Conservation (phyloP, 2,329 filamentous ascomycete genomes). For the Trichoderma simmonsii region DNA sequence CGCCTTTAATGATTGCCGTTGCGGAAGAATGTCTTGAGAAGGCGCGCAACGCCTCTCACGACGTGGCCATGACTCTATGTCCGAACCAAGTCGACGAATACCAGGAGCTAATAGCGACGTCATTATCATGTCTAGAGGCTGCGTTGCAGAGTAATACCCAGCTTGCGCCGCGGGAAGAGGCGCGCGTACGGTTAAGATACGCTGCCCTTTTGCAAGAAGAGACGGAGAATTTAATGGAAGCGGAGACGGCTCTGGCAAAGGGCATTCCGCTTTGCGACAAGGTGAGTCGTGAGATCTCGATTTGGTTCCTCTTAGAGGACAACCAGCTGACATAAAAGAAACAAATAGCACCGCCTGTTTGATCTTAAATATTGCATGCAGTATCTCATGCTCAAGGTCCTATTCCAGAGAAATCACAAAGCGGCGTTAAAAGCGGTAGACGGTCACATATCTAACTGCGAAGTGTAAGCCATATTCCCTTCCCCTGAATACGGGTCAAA, state of each 20-base stretch:
- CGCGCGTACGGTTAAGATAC: slow-evolving; percentile 66
- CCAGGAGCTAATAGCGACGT: slow-evolving; percentile 68
- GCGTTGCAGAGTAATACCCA: slow-evolving; percentile 57
- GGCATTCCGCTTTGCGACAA: slow-evolving; percentile 68
- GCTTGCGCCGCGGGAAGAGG: slow-evolving; percentile 64
- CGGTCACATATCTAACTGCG: slow-evolving; percentile 63
- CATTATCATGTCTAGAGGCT: slow-evolving; percentile 68
- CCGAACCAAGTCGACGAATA: slow-evolving; percentile 58
- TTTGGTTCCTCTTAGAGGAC: not conserved
- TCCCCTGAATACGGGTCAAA: not conserved
- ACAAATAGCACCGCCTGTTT: slow-evolving; percentile 35
- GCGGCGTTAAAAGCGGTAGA: slow-evolving; percentile 72
- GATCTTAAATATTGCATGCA: slow-evolving; percentile 78
- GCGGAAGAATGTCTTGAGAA: slow-evolving; percentile 73
- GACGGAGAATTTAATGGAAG: slow-evolving; percentile 71
- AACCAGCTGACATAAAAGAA: slow-evolving; percentile 9
- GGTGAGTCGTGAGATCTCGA: slow-evolving; percentile 35
- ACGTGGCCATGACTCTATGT: slow-evolving; percentile 39
- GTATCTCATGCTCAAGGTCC: slow-evolving; percentile 66
- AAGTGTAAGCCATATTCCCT: slow-evolving; percentile 49
- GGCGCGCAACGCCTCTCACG: slow-evolving; percentile 55
- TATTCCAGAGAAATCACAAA: slow-evolving; percentile 68
- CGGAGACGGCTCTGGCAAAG: slow-evolving; percentile 69
- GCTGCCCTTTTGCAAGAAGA: slow-evolving; percentile 70
- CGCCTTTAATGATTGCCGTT: slow-evolving; percentile 63